phyloP scores from a whole-genome alignment of 768 basidiomycete genomes.

The Tricholoma matsutake region DNA sequence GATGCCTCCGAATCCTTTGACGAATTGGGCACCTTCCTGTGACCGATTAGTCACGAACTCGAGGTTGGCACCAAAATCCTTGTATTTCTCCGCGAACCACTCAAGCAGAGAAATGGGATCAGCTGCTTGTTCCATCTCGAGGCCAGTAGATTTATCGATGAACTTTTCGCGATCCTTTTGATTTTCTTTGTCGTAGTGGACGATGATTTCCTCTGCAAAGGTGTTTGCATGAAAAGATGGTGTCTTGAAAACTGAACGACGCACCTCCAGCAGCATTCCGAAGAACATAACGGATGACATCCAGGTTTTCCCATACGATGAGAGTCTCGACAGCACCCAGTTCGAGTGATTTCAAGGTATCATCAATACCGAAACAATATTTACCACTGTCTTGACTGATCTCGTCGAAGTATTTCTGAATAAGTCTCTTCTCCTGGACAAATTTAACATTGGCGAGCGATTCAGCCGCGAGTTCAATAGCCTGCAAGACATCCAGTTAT shows the following conservation, averaged over 20 bases:
- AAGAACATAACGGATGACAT: conserved; percentile 82
- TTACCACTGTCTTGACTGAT: conserved; percentile 96
- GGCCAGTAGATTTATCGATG: conserved; percentile 88
- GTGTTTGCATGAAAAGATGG: not conserved
- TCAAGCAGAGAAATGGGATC: conserved; percentile 91
- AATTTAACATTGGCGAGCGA: conserved; percentile 98
- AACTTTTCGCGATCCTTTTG: conserved; percentile 96
- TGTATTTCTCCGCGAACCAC: conserved; percentile 99
- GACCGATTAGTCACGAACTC: conserved; percentile 96
- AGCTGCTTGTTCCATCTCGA: conserved; percentile 88
- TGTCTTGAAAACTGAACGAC: conserved; percentile 8
- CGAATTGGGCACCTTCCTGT: conserved; percentile 97
- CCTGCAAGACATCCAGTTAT: conserved; percentile 43
- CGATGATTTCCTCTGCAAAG: conserved; percentile 71
- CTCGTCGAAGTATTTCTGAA: conserved; percentile 98
- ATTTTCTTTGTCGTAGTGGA: conserved; percentile 77
- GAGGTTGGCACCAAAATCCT: conserved; percentile 92
- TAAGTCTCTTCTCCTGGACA: conserved; percentile 97
- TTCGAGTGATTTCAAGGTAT: conserved; percentile 94
- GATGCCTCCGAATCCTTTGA: conserved; percentile 98
- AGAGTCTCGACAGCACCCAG: conserved; percentile 96
- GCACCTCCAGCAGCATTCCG: conserved; percentile 90
- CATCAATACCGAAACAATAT: conserved; percentile 97
- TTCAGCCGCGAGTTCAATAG: conserved; percentile 95
- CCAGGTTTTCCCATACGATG: conserved; percentile 98